Evolutionary conservation across 306 rosid genomes (phyloP).

Genomic region (Quercus engelmannii): DNA sequence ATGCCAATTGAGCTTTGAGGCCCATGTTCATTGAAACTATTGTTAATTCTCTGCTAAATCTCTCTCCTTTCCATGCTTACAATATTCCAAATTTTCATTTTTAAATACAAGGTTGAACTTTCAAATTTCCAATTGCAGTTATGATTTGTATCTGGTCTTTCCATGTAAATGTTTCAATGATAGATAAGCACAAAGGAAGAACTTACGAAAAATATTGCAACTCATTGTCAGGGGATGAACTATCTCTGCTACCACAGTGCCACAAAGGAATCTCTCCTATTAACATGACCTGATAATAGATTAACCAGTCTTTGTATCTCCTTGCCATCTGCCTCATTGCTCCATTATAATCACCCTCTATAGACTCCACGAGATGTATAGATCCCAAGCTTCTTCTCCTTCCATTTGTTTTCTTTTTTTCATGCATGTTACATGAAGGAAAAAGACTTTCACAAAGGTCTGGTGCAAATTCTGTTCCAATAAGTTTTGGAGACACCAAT

Average conservation of each 20-base stretch:
- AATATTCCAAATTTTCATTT: not conserved
- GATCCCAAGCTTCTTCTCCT: slow-evolving; percentile 26
- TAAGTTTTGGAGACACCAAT: slow-evolving; percentile 57
- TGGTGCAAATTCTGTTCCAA: slow-evolving; percentile 56
- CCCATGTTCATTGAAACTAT: not conserved
- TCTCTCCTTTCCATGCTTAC: not conserved
- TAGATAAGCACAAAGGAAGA: slow-evolving; percentile 11
- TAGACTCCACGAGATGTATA: not conserved
- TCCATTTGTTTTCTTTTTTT: slow-evolving; percentile 9
- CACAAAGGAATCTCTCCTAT: slow-evolving; percentile 56
- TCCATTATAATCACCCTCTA: slow-evolving; percentile 33
- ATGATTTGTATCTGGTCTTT: not conserved
- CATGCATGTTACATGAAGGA: slow-evolving; percentile 13
- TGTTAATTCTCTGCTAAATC: not conserved
- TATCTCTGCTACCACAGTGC: slow-evolving; percentile 32
- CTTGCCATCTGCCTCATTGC: slow-evolving; percentile 54
- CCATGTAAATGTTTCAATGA: not conserved
- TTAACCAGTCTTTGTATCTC: slow-evolving; percentile 59
- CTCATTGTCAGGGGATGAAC: slow-evolving; percentile 20
- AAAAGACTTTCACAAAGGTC: slow-evolving; percentile 51
- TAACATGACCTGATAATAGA: slow-evolving; percentile 71
- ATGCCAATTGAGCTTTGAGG: not conserved
- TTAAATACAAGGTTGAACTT: not conserved
- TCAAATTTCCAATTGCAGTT: not conserved
- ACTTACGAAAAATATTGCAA: slow-evolving; percentile 43